Evolutionary conservation across 805 yeast genomes (phyloP).

Genomic region (Saturnispora galanensis): DNA sequence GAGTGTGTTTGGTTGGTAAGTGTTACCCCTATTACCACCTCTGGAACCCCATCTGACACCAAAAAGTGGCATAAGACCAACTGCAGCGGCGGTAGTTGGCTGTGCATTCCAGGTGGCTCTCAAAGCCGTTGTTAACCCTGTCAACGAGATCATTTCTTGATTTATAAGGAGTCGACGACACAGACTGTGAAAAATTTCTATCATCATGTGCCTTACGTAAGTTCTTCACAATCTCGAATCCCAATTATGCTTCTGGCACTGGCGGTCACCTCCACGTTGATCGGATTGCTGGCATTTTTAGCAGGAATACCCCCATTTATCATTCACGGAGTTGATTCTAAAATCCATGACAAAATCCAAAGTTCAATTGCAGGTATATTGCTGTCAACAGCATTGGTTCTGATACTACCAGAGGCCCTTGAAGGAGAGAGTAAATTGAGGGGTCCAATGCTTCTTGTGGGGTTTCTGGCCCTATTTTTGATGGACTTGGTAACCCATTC

Average conservation of each 20-base stretch:
- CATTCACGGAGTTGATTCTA: not conserved
- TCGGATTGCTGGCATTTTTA: constrained; percentile 8
- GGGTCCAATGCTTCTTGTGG: constrained; percentile 10
- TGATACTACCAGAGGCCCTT: constrained; percentile 12
- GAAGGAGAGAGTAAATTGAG: not conserved
- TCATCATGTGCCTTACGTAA: too few species aligned
- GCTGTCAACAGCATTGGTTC: constrained; percentile 9
- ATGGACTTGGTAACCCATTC: constrained; percentile 1
- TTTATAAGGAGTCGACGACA: not conserved
- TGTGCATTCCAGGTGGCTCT: not conserved
- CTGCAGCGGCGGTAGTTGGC: not conserved
- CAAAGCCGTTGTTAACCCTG: constrained; percentile 1
- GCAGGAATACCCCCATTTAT: constrained; percentile 11
- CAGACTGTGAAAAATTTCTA: too few species aligned
- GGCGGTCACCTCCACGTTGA: constrained; percentile 1
- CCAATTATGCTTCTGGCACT: constrained; percentile 1
- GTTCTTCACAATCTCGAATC: too few species aligned
- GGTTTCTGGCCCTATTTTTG: constrained; percentile 8
- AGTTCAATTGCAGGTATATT: constrained; percentile 11
- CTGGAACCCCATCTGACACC: constrained; percentile 26
- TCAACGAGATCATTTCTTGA: not conserved
- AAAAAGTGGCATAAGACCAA: constrained; percentile 4
- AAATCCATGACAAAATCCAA: constrained; percentile 2
- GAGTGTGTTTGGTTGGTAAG: constrained; percentile 87
- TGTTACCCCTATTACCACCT: constrained; percentile 88